Evolutionary conservation across 495 filamentous ascomycete genomes (phyloP).

Genomic region (Penicillium paxilli): DNA sequence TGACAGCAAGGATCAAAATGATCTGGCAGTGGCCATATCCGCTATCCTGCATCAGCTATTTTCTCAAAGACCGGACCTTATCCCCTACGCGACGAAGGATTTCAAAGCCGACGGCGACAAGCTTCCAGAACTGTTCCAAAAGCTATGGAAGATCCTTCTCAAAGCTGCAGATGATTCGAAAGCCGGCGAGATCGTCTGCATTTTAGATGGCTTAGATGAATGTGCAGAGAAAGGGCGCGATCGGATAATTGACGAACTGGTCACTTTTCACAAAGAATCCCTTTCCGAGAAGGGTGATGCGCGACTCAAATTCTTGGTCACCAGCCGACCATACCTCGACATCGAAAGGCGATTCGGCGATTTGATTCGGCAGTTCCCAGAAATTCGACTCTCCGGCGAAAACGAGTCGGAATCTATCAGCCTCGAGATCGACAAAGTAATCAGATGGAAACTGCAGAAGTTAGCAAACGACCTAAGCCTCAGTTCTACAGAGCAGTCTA

Average conservation of each 20-base stretch:
- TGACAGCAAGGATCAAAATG: constrained; percentile 17
- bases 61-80: neutral
- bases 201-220: constrained; percentile 2
- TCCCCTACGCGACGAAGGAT: neutral
- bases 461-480: neutral
- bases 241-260: neutral
- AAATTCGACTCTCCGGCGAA: neutral
- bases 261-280: neutral
- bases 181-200: neutral
- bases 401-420: neutral
- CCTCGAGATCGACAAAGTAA: neutral
- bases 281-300: neutral
- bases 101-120: neutral
- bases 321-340: neutral
- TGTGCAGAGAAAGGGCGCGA: neutral
- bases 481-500: neutral
- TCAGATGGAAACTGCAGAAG: neutral
- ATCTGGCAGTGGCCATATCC: constrained; percentile 24
- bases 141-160: neutral
- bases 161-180: neutral
- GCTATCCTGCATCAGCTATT: constrained; percentile 41
- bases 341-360: neutral
- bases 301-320: neutral
- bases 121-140: neutral
- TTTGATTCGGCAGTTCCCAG: neutral